These are phyloP conservation scores for Theobroma grandiflorum DNA, from an alignment of 441 rosid species.

Conservation along the genomic window DNA sequence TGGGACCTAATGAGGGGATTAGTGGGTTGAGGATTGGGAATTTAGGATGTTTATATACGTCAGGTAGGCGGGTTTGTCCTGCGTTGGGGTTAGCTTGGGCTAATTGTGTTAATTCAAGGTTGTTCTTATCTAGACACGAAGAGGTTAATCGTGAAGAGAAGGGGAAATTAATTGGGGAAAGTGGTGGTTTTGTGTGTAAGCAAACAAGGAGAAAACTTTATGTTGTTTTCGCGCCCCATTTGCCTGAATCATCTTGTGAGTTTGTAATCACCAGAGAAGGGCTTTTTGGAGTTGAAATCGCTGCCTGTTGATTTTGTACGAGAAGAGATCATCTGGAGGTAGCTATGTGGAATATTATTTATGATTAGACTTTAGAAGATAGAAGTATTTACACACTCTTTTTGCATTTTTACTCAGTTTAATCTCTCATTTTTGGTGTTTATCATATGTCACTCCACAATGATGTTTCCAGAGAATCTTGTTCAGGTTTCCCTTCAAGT, in stretches of 20 bases:
- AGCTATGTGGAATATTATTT: neutral
- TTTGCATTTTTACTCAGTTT: neutral
- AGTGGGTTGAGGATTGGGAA: conserved; percentile 75
- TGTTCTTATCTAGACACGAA: conserved; percentile 67
- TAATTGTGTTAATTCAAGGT: conserved; percentile 82
- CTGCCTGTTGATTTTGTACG: neutral
- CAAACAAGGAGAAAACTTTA: conserved; percentile 56
- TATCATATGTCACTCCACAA: neutral
- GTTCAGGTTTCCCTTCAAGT: neutral
- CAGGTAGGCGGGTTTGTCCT: conserved; percentile 78
- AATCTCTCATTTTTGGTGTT: neutral
- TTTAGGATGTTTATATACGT: conserved; percentile 60
- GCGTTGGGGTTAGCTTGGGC: conserved; percentile 89
- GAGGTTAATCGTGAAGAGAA: conserved; percentile 33
- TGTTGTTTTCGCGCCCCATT: conserved; percentile 79
- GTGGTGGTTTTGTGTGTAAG: conserved; percentile 27
- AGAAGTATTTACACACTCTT: neutral
- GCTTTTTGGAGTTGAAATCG: conserved; percentile 48
- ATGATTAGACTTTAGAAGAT: neutral
- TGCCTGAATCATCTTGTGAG: conserved; percentile 67
- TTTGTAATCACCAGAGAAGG: conserved; percentile 68
- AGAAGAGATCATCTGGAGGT: conserved; percentile 2
- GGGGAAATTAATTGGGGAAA: conserved; percentile 26
- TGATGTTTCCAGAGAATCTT: neutral
- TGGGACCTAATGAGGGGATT: conserved; percentile 59